Evolutionary conservation across 192 early-diverging fungal genomes (phyloP).

Genomic region (Podila clonocystis): DNA sequence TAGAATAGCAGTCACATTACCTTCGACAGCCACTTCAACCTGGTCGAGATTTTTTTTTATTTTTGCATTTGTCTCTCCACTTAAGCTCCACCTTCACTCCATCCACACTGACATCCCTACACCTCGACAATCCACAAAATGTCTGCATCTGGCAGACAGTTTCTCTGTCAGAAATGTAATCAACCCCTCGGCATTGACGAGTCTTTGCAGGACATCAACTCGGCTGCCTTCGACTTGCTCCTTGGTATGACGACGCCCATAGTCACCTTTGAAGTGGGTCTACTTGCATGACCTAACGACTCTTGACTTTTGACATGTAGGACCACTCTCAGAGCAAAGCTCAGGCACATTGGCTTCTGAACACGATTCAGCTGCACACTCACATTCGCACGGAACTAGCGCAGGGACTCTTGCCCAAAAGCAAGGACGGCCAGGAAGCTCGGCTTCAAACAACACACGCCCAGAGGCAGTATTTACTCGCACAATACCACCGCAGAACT

Average conservation of each 20-base stretch:
- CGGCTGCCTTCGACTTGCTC: conserved; percentile 60
- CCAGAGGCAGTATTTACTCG: conserved; percentile 37
- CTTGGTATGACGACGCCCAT: conserved; percentile 53
- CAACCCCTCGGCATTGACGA: conserved; percentile 72
- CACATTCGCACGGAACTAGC: background rate
- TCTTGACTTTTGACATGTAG: conserved; percentile 8
- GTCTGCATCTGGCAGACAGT: conserved; percentile 24
- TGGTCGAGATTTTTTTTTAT: no score
- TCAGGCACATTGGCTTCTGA: background rate
- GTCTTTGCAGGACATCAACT: conserved; percentile 64
- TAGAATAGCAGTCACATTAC: no score
- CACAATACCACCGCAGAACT: conserved; percentile 14
- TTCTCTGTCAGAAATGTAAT: conserved; percentile 72
- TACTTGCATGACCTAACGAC: background rate
- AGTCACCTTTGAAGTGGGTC: background rate
- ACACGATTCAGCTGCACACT: background rate
- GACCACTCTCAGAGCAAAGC: conserved; percentile 22
- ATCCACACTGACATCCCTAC: background rate
- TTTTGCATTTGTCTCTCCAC: no score
- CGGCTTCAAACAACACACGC: conserved; percentile 1
- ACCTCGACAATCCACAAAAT: conserved; percentile 1
- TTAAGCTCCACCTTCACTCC: background rate
- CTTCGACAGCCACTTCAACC: no score
- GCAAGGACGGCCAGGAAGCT: conserved; percentile 5
- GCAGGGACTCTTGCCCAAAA: background rate